Base-by-base conservation (phyloP, 1,284 basidiomycete genomes). In the Microbotryomycetes sp. region DNA sequence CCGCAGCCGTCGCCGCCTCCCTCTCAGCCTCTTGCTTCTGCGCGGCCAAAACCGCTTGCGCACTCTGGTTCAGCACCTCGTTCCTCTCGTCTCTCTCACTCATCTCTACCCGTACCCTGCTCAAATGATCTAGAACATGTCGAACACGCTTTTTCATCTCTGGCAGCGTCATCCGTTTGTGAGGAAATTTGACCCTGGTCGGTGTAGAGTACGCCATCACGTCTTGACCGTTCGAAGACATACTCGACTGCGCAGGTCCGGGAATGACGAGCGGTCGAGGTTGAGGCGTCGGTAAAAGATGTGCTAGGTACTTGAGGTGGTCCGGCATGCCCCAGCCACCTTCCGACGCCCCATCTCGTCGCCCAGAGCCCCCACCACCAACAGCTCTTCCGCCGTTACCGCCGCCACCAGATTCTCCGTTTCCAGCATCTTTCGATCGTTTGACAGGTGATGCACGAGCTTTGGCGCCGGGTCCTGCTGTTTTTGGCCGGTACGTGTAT, bases 91-190 rank as follows among this genome's bases (percentile, higher is more conserved):
- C 73, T 5, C 75, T 64, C 51, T 76, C 76, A 21, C 72, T 72
- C 31, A 74, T 72, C 61, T 78, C 76, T 24, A 75, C 68, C 65
- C 75, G 74, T 28, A 75, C 72, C 23, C 78, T 68, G 0, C 76
- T 75, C 18, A 81, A 89, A 84, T 91, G 97, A 72, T 97, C 94
- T 35, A 94, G 83, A 60, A 97, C 82, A 59, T 87, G 85, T 50
- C 91, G 81, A 23, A 96, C 91, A 23, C 94, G 85, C 78, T 97
- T 97, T 75, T 91, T 89, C 91, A 98, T 96, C 74, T 98, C 94
- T 21, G 85, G 87, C 26, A 94, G 85, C 68, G 92, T 96, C 82
- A 87, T 91, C 55, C 94, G 82, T 75, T 96, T 94, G 65, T 85
- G 83, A 0, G 94, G 94, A 85, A 91, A 98, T 70, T 89, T 88